phyloP scores from a whole-genome alignment of 2,329 filamentous ascomycete species.

The Diaporthe amygdali region DNA sequence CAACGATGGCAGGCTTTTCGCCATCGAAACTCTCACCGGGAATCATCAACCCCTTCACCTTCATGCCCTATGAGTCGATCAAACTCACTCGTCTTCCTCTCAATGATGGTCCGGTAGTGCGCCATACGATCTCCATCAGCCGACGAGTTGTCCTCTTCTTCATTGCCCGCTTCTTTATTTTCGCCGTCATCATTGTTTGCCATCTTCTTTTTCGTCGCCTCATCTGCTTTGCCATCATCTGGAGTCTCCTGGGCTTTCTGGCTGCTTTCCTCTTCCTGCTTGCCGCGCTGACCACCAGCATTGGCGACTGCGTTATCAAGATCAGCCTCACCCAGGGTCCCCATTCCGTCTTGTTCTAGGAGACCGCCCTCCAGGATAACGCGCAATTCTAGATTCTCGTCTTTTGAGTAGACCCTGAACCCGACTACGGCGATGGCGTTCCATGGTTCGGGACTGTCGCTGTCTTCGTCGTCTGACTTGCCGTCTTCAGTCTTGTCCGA shows the following conservation, averaged over 20 bases:
- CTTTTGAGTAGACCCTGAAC: slow-evolving; percentile 64
- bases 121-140: slow-evolving; percentile 27
- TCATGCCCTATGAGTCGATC: slow-evolving; percentile 13
- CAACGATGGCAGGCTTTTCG: background rate
- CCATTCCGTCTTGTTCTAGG: slow-evolving; percentile 61
- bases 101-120: slow-evolving; percentile 30
- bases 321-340: slow-evolving; percentile 59
- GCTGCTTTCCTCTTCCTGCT: slow-evolving; percentile 20
- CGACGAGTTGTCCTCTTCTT: slow-evolving; percentile 4
- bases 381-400: slow-evolving; percentile 57
- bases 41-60: background rate
- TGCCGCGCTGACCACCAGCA: slow-evolving; percentile 51
- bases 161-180: background rate
- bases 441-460: slow-evolving; percentile 60
- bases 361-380: slow-evolving; percentile 62
- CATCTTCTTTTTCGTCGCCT: background rate
- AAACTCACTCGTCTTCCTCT: slow-evolving; percentile 24
- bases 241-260: background rate
- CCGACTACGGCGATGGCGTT: slow-evolving; percentile 68
- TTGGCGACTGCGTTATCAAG: slow-evolving; percentile 63
- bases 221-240: background rate
- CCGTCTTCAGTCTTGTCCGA: slow-evolving; percentile 43
- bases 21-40: background rate
- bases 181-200: background rate
- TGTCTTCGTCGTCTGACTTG: slow-evolving; percentile 59